Conservation (phyloP, 73 alveolate genomes). For the Tetrahymena thermophila region DNA sequence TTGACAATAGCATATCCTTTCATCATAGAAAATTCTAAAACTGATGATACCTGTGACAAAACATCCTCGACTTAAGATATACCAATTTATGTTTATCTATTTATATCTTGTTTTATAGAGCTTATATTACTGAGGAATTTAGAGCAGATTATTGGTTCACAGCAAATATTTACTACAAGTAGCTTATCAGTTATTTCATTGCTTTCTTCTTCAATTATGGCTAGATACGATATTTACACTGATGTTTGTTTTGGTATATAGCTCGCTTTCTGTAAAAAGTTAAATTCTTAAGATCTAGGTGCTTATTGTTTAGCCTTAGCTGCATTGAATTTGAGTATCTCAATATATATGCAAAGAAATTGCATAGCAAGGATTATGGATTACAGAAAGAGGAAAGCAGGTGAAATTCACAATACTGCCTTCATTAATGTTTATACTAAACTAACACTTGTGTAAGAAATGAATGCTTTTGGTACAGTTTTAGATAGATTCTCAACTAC, state of each 20-base stretch:
- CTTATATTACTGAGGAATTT: background rate
- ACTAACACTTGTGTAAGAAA: background rate
- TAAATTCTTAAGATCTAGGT: background rate
- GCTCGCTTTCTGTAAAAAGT: background rate
- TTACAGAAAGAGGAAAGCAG: background rate
- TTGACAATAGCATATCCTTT: background rate
- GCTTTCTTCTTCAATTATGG: background rate
- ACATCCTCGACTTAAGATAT: background rate
- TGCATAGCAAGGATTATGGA: background rate
- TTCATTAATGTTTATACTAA: background rate
- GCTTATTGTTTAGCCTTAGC: background rate
- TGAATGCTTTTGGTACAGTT: background rate
- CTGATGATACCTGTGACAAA: background rate
- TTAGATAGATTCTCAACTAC: background rate
- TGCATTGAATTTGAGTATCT: background rate
- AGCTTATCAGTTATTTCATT: background rate
- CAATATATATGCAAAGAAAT: background rate
- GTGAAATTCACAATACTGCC: background rate
- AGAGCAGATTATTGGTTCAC: background rate
- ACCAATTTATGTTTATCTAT: background rate
- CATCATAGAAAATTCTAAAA: background rate
- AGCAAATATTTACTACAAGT: background rate
- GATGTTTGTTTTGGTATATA: background rate
- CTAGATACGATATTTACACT: background rate
- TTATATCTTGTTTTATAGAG: background rate